Conservation (phyloP, 257 asterid genomes). For the Gardenia jasminoides region DNA sequence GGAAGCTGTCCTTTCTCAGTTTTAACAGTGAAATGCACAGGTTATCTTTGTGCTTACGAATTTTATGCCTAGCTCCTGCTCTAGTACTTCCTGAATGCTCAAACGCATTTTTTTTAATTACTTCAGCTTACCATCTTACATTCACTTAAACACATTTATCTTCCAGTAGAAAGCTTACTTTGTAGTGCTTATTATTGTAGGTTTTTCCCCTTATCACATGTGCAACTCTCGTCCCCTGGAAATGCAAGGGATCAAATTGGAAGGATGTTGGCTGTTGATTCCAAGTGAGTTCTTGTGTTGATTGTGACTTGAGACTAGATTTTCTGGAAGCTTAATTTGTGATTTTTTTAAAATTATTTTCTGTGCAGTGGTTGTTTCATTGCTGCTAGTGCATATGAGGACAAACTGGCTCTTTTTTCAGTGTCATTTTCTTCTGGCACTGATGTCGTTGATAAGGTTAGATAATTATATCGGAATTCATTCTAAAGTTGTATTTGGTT, state of each 20-base stretch:
- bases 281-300: conserved; percentile 52
- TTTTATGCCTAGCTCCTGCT: conserved; percentile 11
- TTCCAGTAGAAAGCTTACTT: conserved; percentile 16
- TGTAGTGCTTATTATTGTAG: conserved; percentile 30
- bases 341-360: conserved; percentile 39
- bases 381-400: conserved; percentile 93
- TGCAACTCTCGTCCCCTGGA: conserved; percentile 77
- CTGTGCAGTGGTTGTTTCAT: conserved; percentile 85
- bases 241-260: conserved; percentile 79
- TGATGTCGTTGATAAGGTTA: conserved; percentile 79
- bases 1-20: conserved; percentile 84
- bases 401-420: conserved; percentile 75
- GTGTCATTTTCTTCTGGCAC: conserved; percentile 55
- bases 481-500: background rate
- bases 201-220: conserved; percentile 68
- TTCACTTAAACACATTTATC: background rate
- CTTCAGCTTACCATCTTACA: background rate
- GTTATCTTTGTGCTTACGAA: conserved; percentile 36
- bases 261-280: conserved; percentile 88
- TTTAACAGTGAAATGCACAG: conserved; percentile 95
- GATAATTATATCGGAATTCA: background rate
- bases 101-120: background rate
- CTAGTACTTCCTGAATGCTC: background rate
- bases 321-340: conserved; percentile 24
- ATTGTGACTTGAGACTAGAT: background rate